Evolutionary conservation across 2,329 filamentous ascomycete species (phyloP), one percentile per base, ranked within the genome.

Genomic region (Stemphylium beticola): DNA sequence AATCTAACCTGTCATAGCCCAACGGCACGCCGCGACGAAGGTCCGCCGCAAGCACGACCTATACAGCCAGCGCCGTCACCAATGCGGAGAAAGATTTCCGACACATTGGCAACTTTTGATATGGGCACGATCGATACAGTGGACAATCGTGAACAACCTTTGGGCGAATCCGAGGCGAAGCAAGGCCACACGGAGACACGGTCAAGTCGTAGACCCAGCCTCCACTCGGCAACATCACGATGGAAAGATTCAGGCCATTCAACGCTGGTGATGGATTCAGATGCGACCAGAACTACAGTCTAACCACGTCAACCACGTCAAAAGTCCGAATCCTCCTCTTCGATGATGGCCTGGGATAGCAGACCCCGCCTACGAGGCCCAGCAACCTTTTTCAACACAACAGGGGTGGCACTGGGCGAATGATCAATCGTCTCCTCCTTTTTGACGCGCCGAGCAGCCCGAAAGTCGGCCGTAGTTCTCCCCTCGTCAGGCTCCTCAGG

Each of bases 271-370:
- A 10, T 20, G 9, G 45, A 44, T 20, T 12, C 14, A 17, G 12
- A 20, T 20, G 29, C 32, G 2, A 18, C 33, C 15, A 33, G 20
- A 17, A 8, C 8, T 5, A 22, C 26, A 18, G 29, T 14, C 11
- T 14, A 24, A 8, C 10, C 42, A n/a, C 22, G 10, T n/a, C 32
- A 1, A 4, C 1, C 2, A 11, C 11, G 11, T 76, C 62, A 81
- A 46, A 75, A 78, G 40, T 80, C 79, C 1, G 78, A 80, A 69
- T 89, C 87, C 46, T 88, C 87, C 69, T 91, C 89, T 72, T 90
- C 89, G 53, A 88, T 81, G 58, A 92, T 91, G 0, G 86, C 89
- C 68, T 89, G 85, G 24, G 83, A 81, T 38, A 89, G 74, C 15
- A 91, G 69, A 1, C 83, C 82, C 45, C 78, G 76, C 4, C 78